A percentile compares a stretch with the other conserved stretches of the same genome.
Conservation (phyloP, 2,329 filamentous ascomycete species). For the Leptographium flavum region DNA sequence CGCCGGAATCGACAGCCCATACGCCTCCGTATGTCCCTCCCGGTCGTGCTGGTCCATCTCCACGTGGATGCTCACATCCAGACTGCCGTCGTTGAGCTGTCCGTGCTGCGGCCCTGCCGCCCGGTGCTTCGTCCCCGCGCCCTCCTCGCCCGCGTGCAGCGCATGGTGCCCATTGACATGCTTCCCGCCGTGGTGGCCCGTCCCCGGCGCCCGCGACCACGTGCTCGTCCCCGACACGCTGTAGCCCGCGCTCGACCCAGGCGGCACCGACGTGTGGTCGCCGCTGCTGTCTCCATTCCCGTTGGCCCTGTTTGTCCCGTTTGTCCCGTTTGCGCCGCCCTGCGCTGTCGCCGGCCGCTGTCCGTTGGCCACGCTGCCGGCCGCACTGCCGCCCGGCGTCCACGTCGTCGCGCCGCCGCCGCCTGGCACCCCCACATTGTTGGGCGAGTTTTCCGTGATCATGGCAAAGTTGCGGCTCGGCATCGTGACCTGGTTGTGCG, state of each 20-base stretch:
- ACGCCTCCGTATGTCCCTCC: constrained; percentile 65
- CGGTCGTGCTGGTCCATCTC: constrained; percentile 77
- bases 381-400: not conserved
- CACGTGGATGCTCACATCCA: constrained; percentile 76
- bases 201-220: not conserved
- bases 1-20: constrained; percentile 73
- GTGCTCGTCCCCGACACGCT: constrained; percentile 8
- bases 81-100: constrained; percentile 39
- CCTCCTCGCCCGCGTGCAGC: constrained; percentile 62
- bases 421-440: constrained; percentile 18
- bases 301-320: not conserved
- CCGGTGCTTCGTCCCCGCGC: constrained; percentile 63
- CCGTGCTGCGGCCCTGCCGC: constrained; percentile 50
- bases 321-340: not conserved
- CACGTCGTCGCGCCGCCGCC: not conserved
- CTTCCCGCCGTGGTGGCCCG: constrained; percentile 28
- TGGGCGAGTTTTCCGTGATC: constrained; percentile 73
- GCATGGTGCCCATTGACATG: constrained; percentile 47
- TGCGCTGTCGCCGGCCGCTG: not conserved
- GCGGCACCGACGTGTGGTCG: constrained; percentile 1
- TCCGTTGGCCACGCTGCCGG: not conserved
- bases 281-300: not conserved
- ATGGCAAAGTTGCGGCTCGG: constrained; percentile 88
- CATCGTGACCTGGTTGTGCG: constrained; percentile 75
- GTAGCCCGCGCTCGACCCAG: constrained; percentile 11